Conservation (phyloP, 768 basidiomycete species). For the Collybia sp. region DNA sequence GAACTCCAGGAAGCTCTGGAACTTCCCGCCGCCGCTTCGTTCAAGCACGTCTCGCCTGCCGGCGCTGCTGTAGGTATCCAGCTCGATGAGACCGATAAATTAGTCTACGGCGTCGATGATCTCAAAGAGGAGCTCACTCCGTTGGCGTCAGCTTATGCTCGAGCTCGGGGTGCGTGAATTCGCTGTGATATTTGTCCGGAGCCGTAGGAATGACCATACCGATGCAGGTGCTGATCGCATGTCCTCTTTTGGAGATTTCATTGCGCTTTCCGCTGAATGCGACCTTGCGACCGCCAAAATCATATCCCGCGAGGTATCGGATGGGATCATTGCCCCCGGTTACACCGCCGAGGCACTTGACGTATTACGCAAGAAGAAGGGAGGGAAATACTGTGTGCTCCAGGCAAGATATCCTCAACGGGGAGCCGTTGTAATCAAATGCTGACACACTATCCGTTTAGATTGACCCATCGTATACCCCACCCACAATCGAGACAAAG, state of each 20-base stretch:
- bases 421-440: not conserved
- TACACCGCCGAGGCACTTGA: constrained; percentile 87
- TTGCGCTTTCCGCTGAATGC: constrained; percentile 89
- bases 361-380: constrained; percentile 92
- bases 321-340: constrained; percentile 96
- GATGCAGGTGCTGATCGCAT: constrained; percentile 88
- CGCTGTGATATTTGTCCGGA: not conserved
- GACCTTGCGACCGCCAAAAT: constrained; percentile 94
- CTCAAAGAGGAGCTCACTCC: constrained; percentile 86
- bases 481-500: constrained; percentile 80
- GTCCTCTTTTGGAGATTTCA: constrained; percentile 99
- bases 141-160: constrained; percentile 90
- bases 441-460: constrained; percentile 21
- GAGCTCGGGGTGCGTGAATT: constrained; percentile 71
- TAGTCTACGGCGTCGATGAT: constrained; percentile 96
- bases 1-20: constrained; percentile 85
- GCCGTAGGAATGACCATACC: constrained; percentile 1
- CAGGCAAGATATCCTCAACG: constrained; percentile 49
- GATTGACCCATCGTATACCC: constrained; percentile 87
- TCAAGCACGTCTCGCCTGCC: constrained; percentile 99
- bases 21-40: constrained; percentile 95
- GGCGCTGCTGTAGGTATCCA: constrained; percentile 91
- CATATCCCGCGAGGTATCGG: constrained; percentile 98
- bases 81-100: constrained; percentile 80
- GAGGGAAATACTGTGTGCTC: constrained; percentile 96